Base-by-base conservation (phyloP, 1,284 basidiomycete species). In the Apiotrichum sp. region DNA sequence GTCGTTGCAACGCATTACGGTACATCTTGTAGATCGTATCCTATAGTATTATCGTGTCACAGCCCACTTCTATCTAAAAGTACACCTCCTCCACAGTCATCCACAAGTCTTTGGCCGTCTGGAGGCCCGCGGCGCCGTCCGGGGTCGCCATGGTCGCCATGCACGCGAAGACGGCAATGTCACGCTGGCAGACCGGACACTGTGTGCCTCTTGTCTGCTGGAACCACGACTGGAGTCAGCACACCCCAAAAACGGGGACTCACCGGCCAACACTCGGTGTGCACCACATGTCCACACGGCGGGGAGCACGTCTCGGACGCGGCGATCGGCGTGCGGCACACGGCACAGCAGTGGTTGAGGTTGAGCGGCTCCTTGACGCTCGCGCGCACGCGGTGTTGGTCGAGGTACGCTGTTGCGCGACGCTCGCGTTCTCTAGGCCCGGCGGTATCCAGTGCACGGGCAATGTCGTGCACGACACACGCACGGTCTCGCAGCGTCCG, bases 81-180 rank as follows among this genome's bases (percentile, higher is more conserved):
- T 48, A 48, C 14, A 38, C 16, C 16, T 35, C 34, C 4, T 38
- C 47, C 6, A 34, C 35, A 1, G 47, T 48, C 34, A 48, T n/a
- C 47, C 47, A 48, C 47, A 48, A 29, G n/a, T 39, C 47, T 35
- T 48, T 48, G 16, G 39, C 31, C 47, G 36, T 14, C 45, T 35
- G 33, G 11, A 39, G n/a, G 3, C 35, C 35, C 9, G 29, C 16
- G 6, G n/a, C 5, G 14, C 22, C 47, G 22, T 22, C 22, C 22
- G 22, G 22, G 3, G 22, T n/a, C 3, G 35, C 47, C 2, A 47
- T 14, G 14, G 31, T 10, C 6, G 34, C 35, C 47, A 48, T 48
- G 35, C 47, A 48, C 3, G 47, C 47, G 10, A n/a, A 48, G 9
- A 48, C 34, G 16, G 35, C 47, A 14, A 48, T 14, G 10, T 48